Base-by-base conservation (phyloP, 495 filamentous ascomycete genomes). In the Penicillium nucicola region DNA sequence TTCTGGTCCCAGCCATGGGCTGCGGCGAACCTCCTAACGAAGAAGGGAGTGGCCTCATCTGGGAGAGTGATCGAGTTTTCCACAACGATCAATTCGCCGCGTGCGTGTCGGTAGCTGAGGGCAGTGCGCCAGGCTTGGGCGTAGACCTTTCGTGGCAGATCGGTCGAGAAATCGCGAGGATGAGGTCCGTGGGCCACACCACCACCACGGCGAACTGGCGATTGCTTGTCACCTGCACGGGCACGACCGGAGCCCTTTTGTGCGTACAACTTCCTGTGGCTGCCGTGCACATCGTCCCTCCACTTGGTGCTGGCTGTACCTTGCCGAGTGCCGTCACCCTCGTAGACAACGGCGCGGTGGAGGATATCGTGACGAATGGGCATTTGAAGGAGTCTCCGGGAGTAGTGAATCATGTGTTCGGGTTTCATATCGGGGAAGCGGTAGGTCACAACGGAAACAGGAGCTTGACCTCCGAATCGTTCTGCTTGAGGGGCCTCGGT, bases 51-150 rank as follows among this genome's bases (percentile, higher is more conserved):
- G 41, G 85, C 74, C 4, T 71, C 58, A 30, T 71, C 57, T 10
- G 74, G 70, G 12, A 95, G 71, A 33, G 88, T 83, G 55, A 88
- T 77, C 28, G 78, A 74, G 55, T 87, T 84, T 52, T 90, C 84
- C 55, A 93, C 80, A 39, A 97, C 81, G 40, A 97, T 74, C 66
- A 99, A 70, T 74, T 97, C 87, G 14, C 89, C 92, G 49, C 86
- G 84, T 48, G 80, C 73, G 70, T 91, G 97, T 36, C 95, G 83
- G 70, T 95, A 96, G 56, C 87, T 91, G 47, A 99, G 78, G 1
- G 95, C 95, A 30, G 87, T 97, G 62, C 95, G 83, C 90, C 90
- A 97, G 10, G 95, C 95, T 60, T 95, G 71, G 66, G 97, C 92
- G 71, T 99, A 99, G 40, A 96, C 84, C 77, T 97, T 96, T 56